phyloP scores from a whole-genome alignment of 495 filamentous ascomycete genomes.

The Penicillium longicatenatum region DNA sequence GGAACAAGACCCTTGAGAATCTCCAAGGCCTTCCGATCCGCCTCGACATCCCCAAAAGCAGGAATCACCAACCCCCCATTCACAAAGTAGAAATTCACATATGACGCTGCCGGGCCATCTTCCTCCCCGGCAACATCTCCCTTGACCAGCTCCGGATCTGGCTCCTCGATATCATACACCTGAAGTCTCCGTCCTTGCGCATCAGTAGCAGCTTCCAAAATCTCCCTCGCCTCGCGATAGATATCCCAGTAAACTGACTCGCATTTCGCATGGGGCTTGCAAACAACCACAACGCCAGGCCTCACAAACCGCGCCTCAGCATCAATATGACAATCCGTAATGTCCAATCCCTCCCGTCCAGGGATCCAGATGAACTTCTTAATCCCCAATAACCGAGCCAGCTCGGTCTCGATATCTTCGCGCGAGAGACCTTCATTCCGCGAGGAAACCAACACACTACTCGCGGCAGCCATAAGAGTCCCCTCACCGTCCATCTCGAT shows the following conservation, averaged over 20 bases:
- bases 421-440: conserved; percentile 31
- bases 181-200: conserved; percentile 29
- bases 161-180: conserved; percentile 34
- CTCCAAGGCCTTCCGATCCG: conserved; percentile 30
- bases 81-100: conserved; percentile 42
- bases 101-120: conserved; percentile 29
- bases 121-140: conserved; percentile 25
- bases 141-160: conserved; percentile 28
- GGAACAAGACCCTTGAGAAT: conserved; percentile 26
- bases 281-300: conserved; percentile 37
- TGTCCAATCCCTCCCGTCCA: conserved; percentile 32
- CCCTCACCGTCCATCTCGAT: conserved; percentile 40
- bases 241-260: conserved; percentile 27
- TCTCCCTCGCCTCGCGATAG: conserved; percentile 30
- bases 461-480: conserved; percentile 39
- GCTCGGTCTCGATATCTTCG: conserved; percentile 25
- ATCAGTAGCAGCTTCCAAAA: conserved; percentile 27
- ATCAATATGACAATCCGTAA: conserved; percentile 40
- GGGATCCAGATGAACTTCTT: conserved; percentile 39
- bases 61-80: conserved; percentile 39
- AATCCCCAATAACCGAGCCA: conserved; percentile 28
- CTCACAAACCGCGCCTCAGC: conserved; percentile 34
- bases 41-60: conserved; percentile 31
- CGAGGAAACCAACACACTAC: conserved; percentile 31
- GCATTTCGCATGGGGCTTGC: conserved; percentile 23